phyloP scores from a whole-genome alignment of 163 green algal genomes.

The Scenedesmus sp. region DNA sequence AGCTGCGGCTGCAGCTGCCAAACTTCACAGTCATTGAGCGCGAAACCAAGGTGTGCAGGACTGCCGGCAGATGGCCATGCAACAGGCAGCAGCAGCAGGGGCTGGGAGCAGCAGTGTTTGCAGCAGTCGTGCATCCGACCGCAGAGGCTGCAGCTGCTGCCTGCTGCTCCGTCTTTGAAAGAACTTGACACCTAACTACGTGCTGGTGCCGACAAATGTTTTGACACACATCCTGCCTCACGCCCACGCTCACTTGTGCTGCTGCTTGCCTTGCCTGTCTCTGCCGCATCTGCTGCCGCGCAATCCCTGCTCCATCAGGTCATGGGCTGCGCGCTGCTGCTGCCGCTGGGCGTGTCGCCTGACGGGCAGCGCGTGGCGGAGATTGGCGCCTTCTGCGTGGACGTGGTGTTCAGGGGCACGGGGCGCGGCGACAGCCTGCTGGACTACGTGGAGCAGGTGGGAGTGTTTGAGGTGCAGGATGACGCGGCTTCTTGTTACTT shows the following conservation, averaged over 20 bases:
- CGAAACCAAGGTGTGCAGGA: conserved; percentile 77
- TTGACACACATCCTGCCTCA: too few relatives aligned
- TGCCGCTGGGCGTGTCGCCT: conserved; percentile 72
- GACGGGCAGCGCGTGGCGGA: conserved; percentile 82
- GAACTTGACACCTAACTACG: background rate
- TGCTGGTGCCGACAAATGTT: background rate
- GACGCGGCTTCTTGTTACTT: too few relatives aligned
- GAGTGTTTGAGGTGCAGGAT: too few relatives aligned
- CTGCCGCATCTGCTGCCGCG: background rate
- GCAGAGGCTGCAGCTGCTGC: background rate
- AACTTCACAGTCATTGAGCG: conserved; percentile 91
- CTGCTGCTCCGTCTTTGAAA: background rate
- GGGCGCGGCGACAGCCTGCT: conserved; percentile 95
- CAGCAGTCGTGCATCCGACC: background rate
- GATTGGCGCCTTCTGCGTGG: conserved; percentile 95
- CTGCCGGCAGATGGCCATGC: background rate
- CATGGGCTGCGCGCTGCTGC: conserved; percentile 87
- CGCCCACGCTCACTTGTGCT: background rate
- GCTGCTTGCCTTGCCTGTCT: background rate
- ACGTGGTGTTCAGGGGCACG: conserved; percentile 80
- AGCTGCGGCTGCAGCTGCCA: conserved; percentile 71
- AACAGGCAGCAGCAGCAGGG: background rate
- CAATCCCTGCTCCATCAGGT: too few relatives aligned
- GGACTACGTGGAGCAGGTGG: conserved; percentile 94
- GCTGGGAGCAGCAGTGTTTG: background rate